These are phyloP conservation scores for Plasmodium adleri DNA, from an alignment of 169 alveolate genomes.

Conservation along the genomic window DNA sequence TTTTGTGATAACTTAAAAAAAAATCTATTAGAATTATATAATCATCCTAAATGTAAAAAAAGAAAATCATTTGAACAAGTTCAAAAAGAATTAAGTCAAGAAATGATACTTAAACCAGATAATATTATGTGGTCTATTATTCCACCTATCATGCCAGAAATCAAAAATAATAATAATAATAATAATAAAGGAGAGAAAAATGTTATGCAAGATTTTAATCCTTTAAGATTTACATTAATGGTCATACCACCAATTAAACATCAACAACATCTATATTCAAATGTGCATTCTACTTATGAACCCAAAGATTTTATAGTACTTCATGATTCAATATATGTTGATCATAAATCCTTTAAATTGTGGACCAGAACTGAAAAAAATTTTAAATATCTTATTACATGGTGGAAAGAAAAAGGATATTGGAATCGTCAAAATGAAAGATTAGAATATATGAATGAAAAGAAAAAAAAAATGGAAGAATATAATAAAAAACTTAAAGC, in stretches of 20 bases:
- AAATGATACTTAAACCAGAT: conserved; percentile 84
- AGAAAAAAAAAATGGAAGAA: conserved; percentile 77
- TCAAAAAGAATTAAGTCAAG: conserved; percentile 84
- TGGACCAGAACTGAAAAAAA: conserved; percentile 82
- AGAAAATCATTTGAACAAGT: conserved; percentile 79
- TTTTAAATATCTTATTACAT: conserved; percentile 75
- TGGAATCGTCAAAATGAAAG: conserved; percentile 86
- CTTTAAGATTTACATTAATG: conserved; percentile 84
- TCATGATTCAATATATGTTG: conserved; percentile 87
- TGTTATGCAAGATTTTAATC: conserved; percentile 63
- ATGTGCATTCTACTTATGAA: conserved; percentile 40
- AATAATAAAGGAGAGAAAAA: conserved; percentile 53
- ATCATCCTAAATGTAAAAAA: conserved; percentile 85
- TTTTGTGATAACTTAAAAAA: conserved; percentile 86
- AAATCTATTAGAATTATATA: conserved; percentile 84
- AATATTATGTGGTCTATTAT: conserved; percentile 85
- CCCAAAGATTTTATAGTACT: conserved; percentile 78
- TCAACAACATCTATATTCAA: conserved; percentile 35
- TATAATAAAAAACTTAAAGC: conserved; percentile 27
- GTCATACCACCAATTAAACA: conserved; percentile 84
- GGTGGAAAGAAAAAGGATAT: conserved; percentile 91
- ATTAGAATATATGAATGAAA: conserved; percentile 80
- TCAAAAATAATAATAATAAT: conserved; percentile 53
- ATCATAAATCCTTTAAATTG: conserved; percentile 81
- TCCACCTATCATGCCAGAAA: conserved; percentile 81